Evolutionary conservation across 805 yeast genomes (phyloP).

Genomic region (Ogataea paradorogensis): DNA sequence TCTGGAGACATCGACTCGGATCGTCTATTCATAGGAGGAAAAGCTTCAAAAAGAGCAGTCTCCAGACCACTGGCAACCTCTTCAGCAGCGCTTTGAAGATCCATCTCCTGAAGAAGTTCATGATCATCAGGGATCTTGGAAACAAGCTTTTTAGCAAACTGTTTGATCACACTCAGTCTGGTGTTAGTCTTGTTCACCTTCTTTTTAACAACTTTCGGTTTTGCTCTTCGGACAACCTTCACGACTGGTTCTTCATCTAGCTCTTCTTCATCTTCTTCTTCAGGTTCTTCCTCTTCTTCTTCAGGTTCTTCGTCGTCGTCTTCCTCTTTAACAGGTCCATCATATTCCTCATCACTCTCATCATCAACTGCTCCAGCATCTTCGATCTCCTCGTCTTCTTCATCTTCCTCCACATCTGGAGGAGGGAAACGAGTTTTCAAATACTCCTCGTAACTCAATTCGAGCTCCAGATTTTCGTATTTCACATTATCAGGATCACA

Average conservation of each 20-base stretch:
- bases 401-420: conserved; percentile 8
- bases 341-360: conserved; percentile 14
- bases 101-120: conserved; percentile 16
- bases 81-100: conserved; percentile 35
- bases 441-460: conserved; percentile 32
- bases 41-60: conserved; percentile 39
- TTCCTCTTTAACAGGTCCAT: conserved; percentile 10
- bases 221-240: conserved; percentile 4
- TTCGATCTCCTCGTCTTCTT: conserved; percentile 19
- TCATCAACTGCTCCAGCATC: conserved; percentile 18
- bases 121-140: conserved; percentile 39
- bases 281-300: conserved; percentile 9
- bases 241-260: conserved; percentile 3
- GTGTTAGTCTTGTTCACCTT: conserved; percentile 33
- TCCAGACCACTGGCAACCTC: conserved; percentile 54
- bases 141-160: conserved; percentile 45
- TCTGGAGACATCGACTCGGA: conserved; percentile 25
- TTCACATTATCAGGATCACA: conserved; percentile 41
- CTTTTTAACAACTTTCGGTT: conserved; percentile 5
- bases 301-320: conserved; percentile 15
- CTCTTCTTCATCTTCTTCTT: conserved; percentile 10
- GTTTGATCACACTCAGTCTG: conserved; percentile 48
- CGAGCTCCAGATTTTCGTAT: conserved; percentile 34
- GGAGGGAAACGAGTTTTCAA: conserved; percentile 18
- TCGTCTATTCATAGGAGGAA: conserved; percentile 16